Evolutionary conservation across 257 asterid species (phyloP).

Genomic region (Rubia yunnanensis): DNA sequence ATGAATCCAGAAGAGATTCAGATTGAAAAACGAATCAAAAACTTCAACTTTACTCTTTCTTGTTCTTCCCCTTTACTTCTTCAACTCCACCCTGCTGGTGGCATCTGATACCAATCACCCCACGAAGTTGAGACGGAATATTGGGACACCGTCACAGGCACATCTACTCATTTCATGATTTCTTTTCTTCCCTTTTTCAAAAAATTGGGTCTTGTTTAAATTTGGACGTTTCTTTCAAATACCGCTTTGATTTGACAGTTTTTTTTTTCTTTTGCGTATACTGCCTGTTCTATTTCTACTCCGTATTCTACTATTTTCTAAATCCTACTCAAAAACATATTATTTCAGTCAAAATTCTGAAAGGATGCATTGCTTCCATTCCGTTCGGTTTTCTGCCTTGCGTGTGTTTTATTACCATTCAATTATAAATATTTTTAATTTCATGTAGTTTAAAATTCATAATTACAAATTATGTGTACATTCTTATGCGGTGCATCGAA

Average conservation of each 20-base stretch:
- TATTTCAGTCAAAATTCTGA: background rate
- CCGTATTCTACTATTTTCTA: too few species aligned
- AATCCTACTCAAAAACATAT: too few species aligned
- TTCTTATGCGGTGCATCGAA: too few species aligned
- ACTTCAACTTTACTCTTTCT: conserved; percentile 2
- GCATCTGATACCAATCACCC: conserved; percentile 11
- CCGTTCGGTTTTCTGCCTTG: too few species aligned
- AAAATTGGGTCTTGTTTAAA: background rate
- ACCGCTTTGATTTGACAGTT: background rate
- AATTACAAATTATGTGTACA: too few species aligned
- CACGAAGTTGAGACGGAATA: background rate
- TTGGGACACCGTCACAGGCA: background rate
- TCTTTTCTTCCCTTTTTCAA: conserved; percentile 1
- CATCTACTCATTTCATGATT: background rate
- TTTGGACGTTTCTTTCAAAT: background rate
- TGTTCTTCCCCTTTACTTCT: background rate
- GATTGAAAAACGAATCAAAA: background rate
- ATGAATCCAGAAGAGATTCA: background rate
- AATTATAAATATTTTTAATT: too few species aligned
- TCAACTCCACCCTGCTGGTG: conserved; percentile 6
- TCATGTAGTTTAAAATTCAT: too few species aligned
- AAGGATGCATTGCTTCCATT: background rate
- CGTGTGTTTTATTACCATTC: too few species aligned
- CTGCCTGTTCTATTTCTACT: too few species aligned
- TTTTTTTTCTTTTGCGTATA: too few species aligned